Percentiles rank a stretch among this genome's conserved stretches.
phyloP scores from a whole-genome alignment of 2,329 filamentous ascomycete species.

The Colletotrichum endophyticum region DNA sequence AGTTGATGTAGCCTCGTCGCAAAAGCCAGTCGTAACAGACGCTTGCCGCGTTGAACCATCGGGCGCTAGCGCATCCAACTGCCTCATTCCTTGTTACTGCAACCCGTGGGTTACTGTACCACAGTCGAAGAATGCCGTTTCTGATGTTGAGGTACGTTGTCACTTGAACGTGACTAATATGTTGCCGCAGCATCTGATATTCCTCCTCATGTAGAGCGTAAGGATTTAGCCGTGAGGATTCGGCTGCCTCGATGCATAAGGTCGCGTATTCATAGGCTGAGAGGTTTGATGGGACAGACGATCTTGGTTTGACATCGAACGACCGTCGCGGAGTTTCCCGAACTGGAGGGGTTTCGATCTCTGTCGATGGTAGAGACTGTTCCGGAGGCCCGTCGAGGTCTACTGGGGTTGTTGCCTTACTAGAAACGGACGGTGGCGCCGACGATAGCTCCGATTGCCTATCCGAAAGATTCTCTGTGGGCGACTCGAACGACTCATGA shows the following conservation, averaged over 20 bases:
- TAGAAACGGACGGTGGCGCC: constrained; percentile 58
- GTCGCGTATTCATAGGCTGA: constrained; percentile 81
- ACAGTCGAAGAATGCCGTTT: constrained; percentile 90
- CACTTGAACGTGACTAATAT: constrained; percentile 87
- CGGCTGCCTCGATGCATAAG: constrained; percentile 88
- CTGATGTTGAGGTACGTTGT: constrained; percentile 96
- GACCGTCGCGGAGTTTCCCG: constrained; percentile 35
- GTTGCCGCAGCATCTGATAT: constrained; percentile 77
- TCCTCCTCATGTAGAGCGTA: constrained; percentile 88
- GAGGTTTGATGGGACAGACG: constrained; percentile 82
- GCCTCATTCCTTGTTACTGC: constrained; percentile 85
- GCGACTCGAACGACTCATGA: constrained; percentile 54
- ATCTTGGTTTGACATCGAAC: constrained; percentile 73
- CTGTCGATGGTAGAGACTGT: constrained; percentile 22
- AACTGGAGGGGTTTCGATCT: constrained; percentile 7
- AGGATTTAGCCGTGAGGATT: constrained; percentile 87
- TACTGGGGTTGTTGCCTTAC: constrained; percentile 67
- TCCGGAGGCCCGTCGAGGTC: constrained; percentile 39
- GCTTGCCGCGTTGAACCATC: constrained; percentile 88
- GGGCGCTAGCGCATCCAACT: constrained; percentile 84
- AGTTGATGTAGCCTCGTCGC: constrained; percentile 94
- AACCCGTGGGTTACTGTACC: constrained; percentile 85
- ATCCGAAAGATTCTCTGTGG: constrained; percentile 58
- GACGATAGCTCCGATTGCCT: constrained; percentile 60
- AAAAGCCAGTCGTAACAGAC: constrained; percentile 93